phyloP scores from a whole-genome alignment of 768 basidiomycete genomes.

The Trametes punicea region DNA sequence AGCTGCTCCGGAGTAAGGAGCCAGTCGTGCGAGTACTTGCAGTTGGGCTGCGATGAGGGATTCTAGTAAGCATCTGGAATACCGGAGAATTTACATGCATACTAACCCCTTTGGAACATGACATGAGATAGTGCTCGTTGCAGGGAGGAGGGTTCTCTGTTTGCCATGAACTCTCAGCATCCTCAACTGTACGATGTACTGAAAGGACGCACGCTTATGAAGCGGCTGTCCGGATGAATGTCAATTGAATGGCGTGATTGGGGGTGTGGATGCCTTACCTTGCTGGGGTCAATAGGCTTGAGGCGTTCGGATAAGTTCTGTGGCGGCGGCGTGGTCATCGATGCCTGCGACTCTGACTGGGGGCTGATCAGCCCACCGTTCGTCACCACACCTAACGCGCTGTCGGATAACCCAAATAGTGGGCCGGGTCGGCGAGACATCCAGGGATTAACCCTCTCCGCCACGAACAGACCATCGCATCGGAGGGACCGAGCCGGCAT shows the following conservation, averaged over 20 bases:
- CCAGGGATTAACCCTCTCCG: slow-evolving; percentile 36
- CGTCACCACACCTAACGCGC: slow-evolving; percentile 36
- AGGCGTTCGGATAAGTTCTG: slow-evolving; percentile 21
- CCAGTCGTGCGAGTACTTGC: slow-evolving; percentile 86
- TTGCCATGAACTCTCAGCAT: background rate
- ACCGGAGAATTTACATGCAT: background rate
- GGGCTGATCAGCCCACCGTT: slow-evolving; percentile 67
- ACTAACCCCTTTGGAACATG: slow-evolving; percentile 67
- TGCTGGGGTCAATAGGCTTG: slow-evolving; percentile 54
- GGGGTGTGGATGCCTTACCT: slow-evolving; percentile 52
- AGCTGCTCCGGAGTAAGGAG: slow-evolving; percentile 68
- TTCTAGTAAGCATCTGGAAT: background rate
- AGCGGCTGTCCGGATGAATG: slow-evolving; percentile 48
- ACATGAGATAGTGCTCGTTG: slow-evolving; percentile 82
- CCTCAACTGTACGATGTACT: background rate
- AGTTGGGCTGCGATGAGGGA: slow-evolving; percentile 35
- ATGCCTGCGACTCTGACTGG: slow-evolving; percentile 47
- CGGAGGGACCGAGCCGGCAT: slow-evolving; percentile 52
- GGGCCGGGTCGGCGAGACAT: slow-evolving; percentile 47
- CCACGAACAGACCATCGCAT: slow-evolving; percentile 49
- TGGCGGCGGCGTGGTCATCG: slow-evolving; percentile 28
- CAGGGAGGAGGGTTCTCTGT: slow-evolving; percentile 81
- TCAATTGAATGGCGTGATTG: background rate
- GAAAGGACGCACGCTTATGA: slow-evolving; percentile 61
- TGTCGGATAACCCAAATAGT: slow-evolving; percentile 32